Conservation (phyloP, 169 alveolate genomes). For the Plasmodium yoelii region DNA sequence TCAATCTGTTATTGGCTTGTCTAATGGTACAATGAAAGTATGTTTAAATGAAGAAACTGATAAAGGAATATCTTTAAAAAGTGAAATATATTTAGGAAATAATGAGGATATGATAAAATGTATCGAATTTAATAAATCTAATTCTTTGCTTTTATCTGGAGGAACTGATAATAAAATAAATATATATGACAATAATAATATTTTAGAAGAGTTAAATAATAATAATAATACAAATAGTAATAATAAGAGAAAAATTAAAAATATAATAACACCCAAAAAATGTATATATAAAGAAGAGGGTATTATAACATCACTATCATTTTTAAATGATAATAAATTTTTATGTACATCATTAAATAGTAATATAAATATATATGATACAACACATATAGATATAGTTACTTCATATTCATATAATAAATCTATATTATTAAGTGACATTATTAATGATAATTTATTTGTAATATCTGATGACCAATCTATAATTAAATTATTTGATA, state of each 20-base stretch:
- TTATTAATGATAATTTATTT: constrained; percentile 31
- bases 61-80: constrained; percentile 12
- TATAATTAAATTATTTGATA: constrained; percentile 63
- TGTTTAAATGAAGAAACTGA: constrained; percentile 53
- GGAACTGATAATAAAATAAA: constrained; percentile 75
- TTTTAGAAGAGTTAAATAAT: constrained; percentile 18
- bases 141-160: constrained; percentile 37
- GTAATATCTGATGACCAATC: constrained; percentile 67
- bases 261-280: constrained; percentile 46
- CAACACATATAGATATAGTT: constrained; percentile 12
- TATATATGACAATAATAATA: constrained; percentile 57
- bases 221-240: constrained; percentile 17
- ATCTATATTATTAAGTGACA: constrained; percentile 53
- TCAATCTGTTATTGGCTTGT: constrained; percentile 48
- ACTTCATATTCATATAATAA: constrained; percentile 44
- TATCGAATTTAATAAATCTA: constrained; percentile 23
- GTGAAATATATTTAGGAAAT: constrained; percentile 54
- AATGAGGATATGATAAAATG: constrained; percentile 59
- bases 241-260: constrained; percentile 46
- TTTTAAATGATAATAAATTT: constrained; percentile 50
- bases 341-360: constrained; percentile 49
- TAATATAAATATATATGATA: constrained; percentile 61
- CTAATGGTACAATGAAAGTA: constrained; percentile 53
- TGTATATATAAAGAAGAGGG: constrained; percentile 60
- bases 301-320: constrained; percentile 27